Conservation (phyloP, 306 rosid genomes). For the Medicago lupulina region DNA sequence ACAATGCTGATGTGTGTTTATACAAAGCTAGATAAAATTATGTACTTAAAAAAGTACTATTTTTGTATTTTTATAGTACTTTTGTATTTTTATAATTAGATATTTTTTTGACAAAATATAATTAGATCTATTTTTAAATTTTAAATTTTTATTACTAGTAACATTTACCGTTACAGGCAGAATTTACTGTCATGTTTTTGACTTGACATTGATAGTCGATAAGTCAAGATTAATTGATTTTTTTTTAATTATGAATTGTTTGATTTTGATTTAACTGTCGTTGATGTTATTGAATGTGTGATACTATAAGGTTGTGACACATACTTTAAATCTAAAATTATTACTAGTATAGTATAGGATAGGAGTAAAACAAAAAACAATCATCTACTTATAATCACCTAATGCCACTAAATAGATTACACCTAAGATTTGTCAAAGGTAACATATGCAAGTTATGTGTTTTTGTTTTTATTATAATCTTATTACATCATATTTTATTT, state of each 20-base stretch:
- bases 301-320: no score
- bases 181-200: no score
- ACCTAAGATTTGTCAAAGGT: slow-evolving; percentile 44
- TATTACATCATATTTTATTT: not conserved
- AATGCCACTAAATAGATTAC: slow-evolving; percentile 44
- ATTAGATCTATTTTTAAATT: no score
- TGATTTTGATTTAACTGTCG: no score
- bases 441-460: not conserved
- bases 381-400: slow-evolving; percentile 23
- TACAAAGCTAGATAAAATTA: slow-evolving; percentile 46
- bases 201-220: no score
- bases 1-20: slow-evolving; percentile 42
- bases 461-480: not conserved
- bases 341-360: not conserved
- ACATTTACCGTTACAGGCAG: no score
- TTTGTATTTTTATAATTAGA: slow-evolving; percentile 18
- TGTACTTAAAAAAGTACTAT: slow-evolving; percentile 28
- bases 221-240: no score
- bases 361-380: not conserved
- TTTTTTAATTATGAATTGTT: no score
- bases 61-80: not conserved
- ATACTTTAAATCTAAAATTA: not conserved
- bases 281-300: no score
- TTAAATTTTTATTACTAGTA: no score
- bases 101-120: no score